A percentile compares a stretch with the other conserved stretches of the same genome.
Evolutionary conservation across 208 protist species (phyloP).

Genomic region (Acanthamoeba triangularis): DNA sequence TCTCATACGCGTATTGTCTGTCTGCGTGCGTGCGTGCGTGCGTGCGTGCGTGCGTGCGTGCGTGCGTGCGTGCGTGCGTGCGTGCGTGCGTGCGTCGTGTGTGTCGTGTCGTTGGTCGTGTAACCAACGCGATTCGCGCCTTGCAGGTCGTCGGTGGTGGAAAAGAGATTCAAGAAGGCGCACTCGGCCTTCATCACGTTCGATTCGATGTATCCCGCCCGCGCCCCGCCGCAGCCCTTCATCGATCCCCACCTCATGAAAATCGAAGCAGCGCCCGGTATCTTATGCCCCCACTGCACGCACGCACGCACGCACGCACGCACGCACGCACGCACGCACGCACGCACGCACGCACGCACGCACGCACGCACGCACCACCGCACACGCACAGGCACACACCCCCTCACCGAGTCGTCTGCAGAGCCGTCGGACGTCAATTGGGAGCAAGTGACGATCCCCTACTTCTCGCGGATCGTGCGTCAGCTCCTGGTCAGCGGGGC

Average conservation of each 20-base stretch:
- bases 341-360: no score
- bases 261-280: background rate
- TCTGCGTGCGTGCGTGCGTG: no score
- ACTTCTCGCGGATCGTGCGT: background rate
- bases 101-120: no score
- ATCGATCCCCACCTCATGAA: slow-evolving; percentile 50
- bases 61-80: no score
- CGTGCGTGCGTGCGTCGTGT: no score
- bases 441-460: slow-evolving; percentile 12
- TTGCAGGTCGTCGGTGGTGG: background rate
- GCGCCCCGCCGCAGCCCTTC: slow-evolving; percentile 16
- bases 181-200: slow-evolving; percentile 38
- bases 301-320: no score
- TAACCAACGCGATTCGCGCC: background rate
- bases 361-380: no score
- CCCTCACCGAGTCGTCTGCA: background rate
- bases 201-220: slow-evolving; percentile 24
- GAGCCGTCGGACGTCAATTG: slow-evolving; percentile 49
- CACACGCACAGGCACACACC: no score
- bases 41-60: no score
- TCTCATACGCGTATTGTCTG: no score
- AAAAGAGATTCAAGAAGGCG: slow-evolving; percentile 49
- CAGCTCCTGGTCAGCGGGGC: background rate
- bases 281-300: background rate
- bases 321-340: no score